These are phyloP conservation scores for Candida sanyaensis DNA, from an alignment of 1,139 yeast genomes.

Conservation along the genomic window DNA sequence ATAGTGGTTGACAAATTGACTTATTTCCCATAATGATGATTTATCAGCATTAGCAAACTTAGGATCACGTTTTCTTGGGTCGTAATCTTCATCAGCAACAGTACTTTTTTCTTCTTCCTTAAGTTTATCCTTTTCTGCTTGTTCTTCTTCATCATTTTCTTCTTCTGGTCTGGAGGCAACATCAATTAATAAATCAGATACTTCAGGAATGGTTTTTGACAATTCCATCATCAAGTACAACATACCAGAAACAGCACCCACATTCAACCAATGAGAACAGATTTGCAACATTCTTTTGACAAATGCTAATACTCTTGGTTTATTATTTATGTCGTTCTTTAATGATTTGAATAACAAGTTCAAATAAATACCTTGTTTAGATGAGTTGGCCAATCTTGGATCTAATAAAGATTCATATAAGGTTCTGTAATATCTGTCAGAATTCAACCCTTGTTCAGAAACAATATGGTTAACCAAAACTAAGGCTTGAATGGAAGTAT, in stretches of 20 bases:
- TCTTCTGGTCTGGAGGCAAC: slow-evolving; percentile 39
- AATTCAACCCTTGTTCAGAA: slow-evolving; percentile 52
- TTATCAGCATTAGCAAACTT: slow-evolving; percentile 77
- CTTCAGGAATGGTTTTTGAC: slow-evolving; percentile 42
- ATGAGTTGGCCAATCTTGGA: slow-evolving; percentile 76
- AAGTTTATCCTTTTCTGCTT: slow-evolving; percentile 9
- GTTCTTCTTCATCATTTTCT: slow-evolving; percentile 34
- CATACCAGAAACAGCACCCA: slow-evolving; percentile 93
- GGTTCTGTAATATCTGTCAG: slow-evolving; percentile 84
- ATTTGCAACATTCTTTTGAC: slow-evolving; percentile 88
- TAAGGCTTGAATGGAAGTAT: slow-evolving; percentile 91
- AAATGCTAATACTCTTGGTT: slow-evolving; percentile 78
- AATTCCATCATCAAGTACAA: slow-evolving; percentile 74
- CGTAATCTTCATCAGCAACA: slow-evolving; percentile 48
- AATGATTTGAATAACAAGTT: slow-evolving; percentile 83
- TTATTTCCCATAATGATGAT: slow-evolving; percentile 85
- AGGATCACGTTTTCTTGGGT: slow-evolving; percentile 91
- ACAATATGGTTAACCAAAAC: slow-evolving; percentile 80
- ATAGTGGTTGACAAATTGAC: slow-evolving; percentile 73
- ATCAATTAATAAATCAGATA: slow-evolving; percentile 44
- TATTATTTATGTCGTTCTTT: slow-evolving; percentile 62
- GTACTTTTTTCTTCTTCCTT: slow-evolving; percentile 12
- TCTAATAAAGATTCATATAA: slow-evolving; percentile 89
- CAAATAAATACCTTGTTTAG: slow-evolving; percentile 87
- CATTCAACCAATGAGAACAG: slow-evolving; percentile 80